Base-by-base conservation (phyloP, 73 alveolate genomes). In the Uronychia setigera region DNA sequence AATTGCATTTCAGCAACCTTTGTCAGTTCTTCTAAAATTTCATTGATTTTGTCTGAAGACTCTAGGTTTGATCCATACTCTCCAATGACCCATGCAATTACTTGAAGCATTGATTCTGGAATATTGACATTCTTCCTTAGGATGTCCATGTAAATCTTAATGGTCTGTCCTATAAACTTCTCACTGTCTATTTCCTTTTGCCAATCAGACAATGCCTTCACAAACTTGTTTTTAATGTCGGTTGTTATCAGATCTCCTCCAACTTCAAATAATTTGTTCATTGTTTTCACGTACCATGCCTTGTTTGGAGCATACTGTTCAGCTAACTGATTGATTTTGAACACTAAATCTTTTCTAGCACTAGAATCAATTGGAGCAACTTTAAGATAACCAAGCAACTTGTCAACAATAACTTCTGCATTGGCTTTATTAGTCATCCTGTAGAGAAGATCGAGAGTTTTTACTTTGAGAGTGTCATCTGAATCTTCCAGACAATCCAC, bases 401-500 rank as follows among this genome's bases (percentile, higher is more conserved):
- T 98, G 78, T 95, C 98, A 33, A 92, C 99, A 33, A 98, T 98
- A 35, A 97, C 99, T 77, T 93, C 99, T 19, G 97, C 99, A 85
- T 98, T 98, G 83, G 92, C 92, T 76, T 97, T 93, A 81, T 97
- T 98, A 19, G 99, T 98, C 99, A 98, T 98, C 81, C 95, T 96
- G 95, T 87, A 98, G 74, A 98, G 97, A 77, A 98, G 87, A 80
- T 96, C 99, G 77, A 98, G 91, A 14, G 99, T 98, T 91, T 97
- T 97, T 76, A 97, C 91, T 95, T 98, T 98, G 77, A 98, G 89
- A 28, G 99, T 98, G 77, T 97, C 99, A 80, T 98, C 99, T 0
- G 98, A 90, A 82, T 96, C 99, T 94, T 98, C 99, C 9, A 98
- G 88, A 83, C 99, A 98, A 85, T 98, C 99, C 59, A 98, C 99